A percentile compares a stretch with the other conserved stretches of the same genome.
Evolutionary conservation across 2,329 filamentous ascomycete species (phyloP).

Genomic region (Fusarium duplospermum): DNA sequence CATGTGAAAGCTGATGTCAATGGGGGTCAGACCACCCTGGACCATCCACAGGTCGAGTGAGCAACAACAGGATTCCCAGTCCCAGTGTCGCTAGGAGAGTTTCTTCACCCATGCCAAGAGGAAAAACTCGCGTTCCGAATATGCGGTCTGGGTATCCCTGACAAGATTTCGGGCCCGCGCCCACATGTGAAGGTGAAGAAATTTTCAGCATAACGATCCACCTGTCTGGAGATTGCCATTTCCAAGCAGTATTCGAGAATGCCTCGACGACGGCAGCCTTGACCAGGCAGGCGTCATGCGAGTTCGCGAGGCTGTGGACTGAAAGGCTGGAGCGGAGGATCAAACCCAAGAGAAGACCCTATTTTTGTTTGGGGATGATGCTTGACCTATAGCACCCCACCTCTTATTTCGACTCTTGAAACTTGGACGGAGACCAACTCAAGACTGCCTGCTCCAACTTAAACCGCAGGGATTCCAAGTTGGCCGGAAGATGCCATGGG

Average conservation of each 20-base stretch:
- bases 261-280: constrained; percentile 21
- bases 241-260: constrained; percentile 30
- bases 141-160: constrained; percentile 44
- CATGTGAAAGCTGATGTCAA: constrained; percentile 23
- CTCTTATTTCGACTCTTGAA: constrained; percentile 32
- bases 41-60: constrained; percentile 5
- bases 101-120: constrained; percentile 24
- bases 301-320: constrained; percentile 36
- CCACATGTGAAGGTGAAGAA: constrained; percentile 33
- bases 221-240: constrained; percentile 38
- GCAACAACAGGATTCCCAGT: constrained; percentile 11
- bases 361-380: constrained; percentile 23
- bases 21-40: constrained; percentile 18
- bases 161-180: constrained; percentile 25
- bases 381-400: constrained; percentile 17
- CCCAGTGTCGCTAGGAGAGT: constrained; percentile 18
- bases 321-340: constrained; percentile 17
- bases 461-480: constrained; percentile 11
- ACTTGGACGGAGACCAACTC: constrained; percentile 22
- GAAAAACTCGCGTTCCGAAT: constrained; percentile 35
- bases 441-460: constrained; percentile 6
- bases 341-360: constrained; percentile 16
- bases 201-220: constrained; percentile 43
- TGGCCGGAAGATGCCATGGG: constrained; percentile 19
- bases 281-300: constrained; percentile 26